phyloP scores from a whole-genome alignment of 371 early-diverging fungal genomes.

The Entomophthora muscae region DNA sequence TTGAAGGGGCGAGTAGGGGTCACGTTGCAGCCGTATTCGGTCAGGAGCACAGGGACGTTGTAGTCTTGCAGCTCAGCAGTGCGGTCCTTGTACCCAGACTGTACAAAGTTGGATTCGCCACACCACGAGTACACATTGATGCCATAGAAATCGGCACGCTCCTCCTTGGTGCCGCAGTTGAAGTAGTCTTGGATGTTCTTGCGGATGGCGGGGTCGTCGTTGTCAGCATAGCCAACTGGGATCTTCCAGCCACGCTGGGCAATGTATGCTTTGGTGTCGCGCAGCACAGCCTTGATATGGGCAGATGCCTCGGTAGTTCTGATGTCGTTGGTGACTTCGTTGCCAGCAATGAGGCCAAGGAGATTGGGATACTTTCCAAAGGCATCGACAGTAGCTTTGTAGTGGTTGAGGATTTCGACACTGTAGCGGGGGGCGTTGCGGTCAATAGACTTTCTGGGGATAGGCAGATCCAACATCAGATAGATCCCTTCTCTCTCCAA shows the following conservation, averaged over 20 bases:
- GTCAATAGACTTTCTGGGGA: constrained; percentile 40
- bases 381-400: constrained; percentile 36
- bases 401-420: constrained; percentile 30
- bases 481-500: constrained; percentile 52
- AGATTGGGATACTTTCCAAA: constrained; percentile 43
- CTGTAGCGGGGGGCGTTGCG: constrained; percentile 45
- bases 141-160: no score
- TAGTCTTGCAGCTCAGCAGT: constrained; percentile 28
- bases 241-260: constrained; percentile 24
- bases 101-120: no score
- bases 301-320: constrained; percentile 47
- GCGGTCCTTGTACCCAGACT: constrained; percentile 55
- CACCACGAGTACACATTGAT: no score
- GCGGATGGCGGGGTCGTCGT: no score
- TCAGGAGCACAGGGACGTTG: constrained; percentile 37
- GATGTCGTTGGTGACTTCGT: constrained; percentile 47
- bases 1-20: constrained; percentile 31
- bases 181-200: no score
- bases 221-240: constrained; percentile 66
- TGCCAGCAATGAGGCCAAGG: constrained; percentile 50
- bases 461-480: constrained; percentile 44
- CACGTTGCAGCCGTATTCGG: constrained; percentile 44
- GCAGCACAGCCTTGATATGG: constrained; percentile 49
- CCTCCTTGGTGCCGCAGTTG: no score
- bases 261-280: constrained; percentile 51